Conservation (phyloP, 495 filamentous ascomycete genomes). For the Daldinia bambusicola region DNA sequence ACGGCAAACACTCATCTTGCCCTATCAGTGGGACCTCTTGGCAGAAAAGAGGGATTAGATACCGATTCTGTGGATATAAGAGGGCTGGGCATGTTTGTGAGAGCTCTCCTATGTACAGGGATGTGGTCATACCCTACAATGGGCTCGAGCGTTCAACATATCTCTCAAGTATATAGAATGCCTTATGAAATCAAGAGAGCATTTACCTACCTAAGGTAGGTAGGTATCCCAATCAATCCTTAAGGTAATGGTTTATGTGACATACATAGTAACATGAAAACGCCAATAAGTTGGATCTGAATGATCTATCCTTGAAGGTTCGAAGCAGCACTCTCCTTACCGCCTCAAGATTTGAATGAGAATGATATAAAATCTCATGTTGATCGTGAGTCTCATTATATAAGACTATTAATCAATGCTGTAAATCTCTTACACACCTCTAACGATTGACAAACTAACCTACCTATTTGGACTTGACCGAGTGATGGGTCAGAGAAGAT, state of each 20-base stretch:
- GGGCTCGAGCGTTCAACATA: background rate
- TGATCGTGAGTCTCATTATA: background rate
- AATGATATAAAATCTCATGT: background rate
- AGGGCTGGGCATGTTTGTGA: background rate
- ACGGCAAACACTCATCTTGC: background rate
- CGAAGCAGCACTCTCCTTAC: background rate
- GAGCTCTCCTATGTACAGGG: background rate
- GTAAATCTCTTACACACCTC: background rate
- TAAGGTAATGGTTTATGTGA: too few species aligned
- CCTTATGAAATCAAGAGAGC: background rate
- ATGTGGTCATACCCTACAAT: background rate
- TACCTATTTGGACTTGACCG: too few species aligned
- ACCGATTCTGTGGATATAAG: conserved; percentile 5
- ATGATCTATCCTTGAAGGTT: background rate
- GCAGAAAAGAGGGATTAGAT: background rate
- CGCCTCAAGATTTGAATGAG: background rate
- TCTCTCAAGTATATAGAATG: background rate
- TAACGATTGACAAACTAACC: too few species aligned
- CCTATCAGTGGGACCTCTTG: background rate
- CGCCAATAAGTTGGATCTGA: too few species aligned
- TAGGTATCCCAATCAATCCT: too few species aligned
- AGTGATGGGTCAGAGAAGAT: too few species aligned
- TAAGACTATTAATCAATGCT: background rate
- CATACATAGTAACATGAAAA: too few species aligned
- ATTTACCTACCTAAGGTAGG: too few species aligned